These are phyloP conservation scores for Rhynchosporium graminicola DNA, from an alignment of 2,329 filamentous ascomycete species.

Conservation along the genomic window DNA sequence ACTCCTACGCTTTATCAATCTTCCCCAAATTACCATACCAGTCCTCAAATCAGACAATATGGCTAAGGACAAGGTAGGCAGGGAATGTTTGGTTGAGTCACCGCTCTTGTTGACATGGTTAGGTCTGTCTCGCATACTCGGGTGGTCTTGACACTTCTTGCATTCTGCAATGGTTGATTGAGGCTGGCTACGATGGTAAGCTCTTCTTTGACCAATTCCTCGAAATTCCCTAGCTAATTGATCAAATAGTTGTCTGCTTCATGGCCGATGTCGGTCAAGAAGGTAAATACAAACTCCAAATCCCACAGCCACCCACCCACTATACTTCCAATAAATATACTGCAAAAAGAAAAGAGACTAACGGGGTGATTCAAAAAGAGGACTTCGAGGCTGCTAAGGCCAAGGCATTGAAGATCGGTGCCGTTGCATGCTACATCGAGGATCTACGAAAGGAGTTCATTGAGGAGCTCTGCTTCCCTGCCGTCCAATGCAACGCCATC, in stretches of 20 bases:
- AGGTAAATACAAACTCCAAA: conserved; percentile 32
- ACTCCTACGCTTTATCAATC: not conserved
- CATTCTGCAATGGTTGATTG: conserved; percentile 47
- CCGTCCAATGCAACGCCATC: conserved; percentile 72
- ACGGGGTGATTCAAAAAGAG: conserved; percentile 47
- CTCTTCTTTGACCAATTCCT: not conserved
- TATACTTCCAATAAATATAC: not conserved
- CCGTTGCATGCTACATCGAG: conserved; percentile 46
- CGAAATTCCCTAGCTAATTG: conserved; percentile 9
- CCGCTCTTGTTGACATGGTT: conserved; percentile 24
- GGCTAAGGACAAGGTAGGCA: conserved; percentile 36
- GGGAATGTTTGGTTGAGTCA: conserved; percentile 11
- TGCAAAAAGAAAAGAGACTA: not conserved
- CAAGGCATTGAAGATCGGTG: conserved; percentile 59
- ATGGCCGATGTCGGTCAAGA: conserved; percentile 75
- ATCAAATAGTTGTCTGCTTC: conserved; percentile 43
- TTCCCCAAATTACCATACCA: not conserved
- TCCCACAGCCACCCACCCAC: not conserved
- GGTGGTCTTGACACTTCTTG: conserved; percentile 50
- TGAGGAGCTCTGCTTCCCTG: conserved; percentile 72
- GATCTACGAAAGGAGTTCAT: conserved; percentile 76
- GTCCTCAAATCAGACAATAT: conserved; percentile 24
- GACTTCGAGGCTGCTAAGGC: conserved; percentile 72
- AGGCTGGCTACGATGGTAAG: conserved; percentile 50
- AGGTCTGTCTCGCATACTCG: conserved; percentile 47